Evolutionary conservation across 176 grass and related monocot species (phyloP).

Genomic region (Juncus effusus): DNA sequence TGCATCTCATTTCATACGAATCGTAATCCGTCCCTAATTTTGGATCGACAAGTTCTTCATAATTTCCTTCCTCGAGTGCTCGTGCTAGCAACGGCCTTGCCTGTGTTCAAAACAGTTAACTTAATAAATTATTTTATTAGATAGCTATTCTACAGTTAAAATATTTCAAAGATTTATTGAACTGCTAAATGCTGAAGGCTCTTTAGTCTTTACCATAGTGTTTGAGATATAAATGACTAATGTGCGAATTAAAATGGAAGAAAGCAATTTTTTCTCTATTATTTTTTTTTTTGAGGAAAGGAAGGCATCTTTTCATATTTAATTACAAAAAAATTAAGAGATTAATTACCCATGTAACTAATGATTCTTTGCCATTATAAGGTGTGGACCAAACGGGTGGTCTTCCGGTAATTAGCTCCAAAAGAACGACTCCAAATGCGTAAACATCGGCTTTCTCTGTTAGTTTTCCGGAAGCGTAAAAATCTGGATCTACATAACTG

Average conservation of each 20-base stretch:
- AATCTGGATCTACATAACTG: too few species aligned
- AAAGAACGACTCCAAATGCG: slow-evolving; percentile 47
- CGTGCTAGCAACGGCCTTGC: slow-evolving; percentile 35
- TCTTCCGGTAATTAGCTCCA: slow-evolving; percentile 50
- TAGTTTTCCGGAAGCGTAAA: slow-evolving; percentile 44
- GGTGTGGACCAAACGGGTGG: slow-evolving; percentile 32
- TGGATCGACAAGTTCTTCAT: slow-evolving; percentile 42
- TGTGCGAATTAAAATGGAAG: too few species aligned
- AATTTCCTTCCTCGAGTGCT: slow-evolving; percentile 29
- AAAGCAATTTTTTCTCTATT: too few species aligned
- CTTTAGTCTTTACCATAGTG: too few species aligned
- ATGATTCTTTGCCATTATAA: background rate
- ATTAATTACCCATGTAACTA: background rate
- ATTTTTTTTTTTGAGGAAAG: too few species aligned
- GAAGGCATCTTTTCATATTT: background rate
- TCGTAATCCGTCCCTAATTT: slow-evolving; percentile 30
- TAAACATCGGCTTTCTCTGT: slow-evolving; percentile 43
- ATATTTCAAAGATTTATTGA: too few species aligned
- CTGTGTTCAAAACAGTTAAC: slow-evolving; percentile 7
- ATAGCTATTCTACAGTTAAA: too few species aligned
- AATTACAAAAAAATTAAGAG: background rate
- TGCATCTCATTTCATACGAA: slow-evolving; percentile 26
- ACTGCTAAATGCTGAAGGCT: too few species aligned
- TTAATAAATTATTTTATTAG: too few species aligned
- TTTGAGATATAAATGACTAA: too few species aligned